Percentiles rank a stretch among this genome's conserved stretches.
These are phyloP conservation scores for Geotrichum histeridarum DNA, from an alignment of 1,139 yeast genomes.

Conservation along the genomic window DNA sequence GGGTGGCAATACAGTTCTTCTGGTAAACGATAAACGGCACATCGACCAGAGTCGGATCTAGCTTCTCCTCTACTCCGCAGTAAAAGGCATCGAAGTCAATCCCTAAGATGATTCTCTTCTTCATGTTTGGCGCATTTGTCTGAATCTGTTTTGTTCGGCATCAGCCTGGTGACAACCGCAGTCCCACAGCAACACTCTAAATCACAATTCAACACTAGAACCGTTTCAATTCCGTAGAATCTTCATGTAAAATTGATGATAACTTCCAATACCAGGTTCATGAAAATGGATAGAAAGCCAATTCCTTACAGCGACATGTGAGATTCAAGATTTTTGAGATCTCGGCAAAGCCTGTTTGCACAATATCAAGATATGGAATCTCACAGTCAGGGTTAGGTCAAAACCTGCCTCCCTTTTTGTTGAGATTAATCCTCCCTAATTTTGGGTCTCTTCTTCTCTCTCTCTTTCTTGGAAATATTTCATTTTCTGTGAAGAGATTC, in stretches of 20 bases:
- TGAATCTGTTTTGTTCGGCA: neutral
- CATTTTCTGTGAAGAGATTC: neutral
- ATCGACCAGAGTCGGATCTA: constrained; percentile 30
- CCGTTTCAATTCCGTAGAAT: too few species aligned
- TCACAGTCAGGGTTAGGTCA: constrained; percentile 6
- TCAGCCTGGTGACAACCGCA: neutral
- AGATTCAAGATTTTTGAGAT: too few species aligned
- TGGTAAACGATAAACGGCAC: constrained; percentile 37
- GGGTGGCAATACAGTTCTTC: constrained; percentile 36
- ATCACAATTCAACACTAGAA: too few species aligned
- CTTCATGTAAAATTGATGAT: neutral
- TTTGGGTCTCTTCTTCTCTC: constrained; percentile 3
- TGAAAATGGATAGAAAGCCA: too few species aligned
- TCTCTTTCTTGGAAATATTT: neutral
- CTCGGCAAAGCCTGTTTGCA: too few species aligned
- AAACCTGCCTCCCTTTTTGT: constrained; percentile 2
- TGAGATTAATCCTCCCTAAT: neutral
- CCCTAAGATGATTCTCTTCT: constrained; percentile 26
- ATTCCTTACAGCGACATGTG: too few species aligned
- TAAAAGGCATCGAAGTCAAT: constrained; percentile 39
- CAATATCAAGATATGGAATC: too few species aligned
- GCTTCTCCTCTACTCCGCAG: constrained; percentile 37
- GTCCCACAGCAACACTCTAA: too few species aligned
- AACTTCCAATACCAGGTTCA: too few species aligned
- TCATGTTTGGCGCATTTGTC: neutral